Conservation (phyloP, 495 filamentous ascomycete species). For the Cairneyella variabilis region DNA sequence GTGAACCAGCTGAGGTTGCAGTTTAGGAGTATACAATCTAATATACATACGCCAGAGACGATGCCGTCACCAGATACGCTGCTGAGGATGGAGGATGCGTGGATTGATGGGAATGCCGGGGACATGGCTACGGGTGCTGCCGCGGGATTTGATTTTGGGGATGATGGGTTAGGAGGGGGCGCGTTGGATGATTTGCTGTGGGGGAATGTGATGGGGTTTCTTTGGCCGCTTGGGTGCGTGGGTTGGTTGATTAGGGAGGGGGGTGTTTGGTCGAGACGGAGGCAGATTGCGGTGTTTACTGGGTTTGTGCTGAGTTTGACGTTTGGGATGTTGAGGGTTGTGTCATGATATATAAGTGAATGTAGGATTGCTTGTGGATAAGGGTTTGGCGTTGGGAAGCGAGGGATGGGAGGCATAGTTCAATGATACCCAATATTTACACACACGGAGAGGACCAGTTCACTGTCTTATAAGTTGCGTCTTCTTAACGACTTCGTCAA, state of each 20-base stretch:
- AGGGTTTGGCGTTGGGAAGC: not conserved
- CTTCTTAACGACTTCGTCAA: too few relatives aligned
- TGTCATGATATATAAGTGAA: slow-evolving; percentile 15
- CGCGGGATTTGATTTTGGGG: slow-evolving; percentile 29
- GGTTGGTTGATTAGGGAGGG: slow-evolving; percentile 85
- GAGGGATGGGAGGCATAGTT: not conserved
- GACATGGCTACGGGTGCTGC: slow-evolving; percentile 18
- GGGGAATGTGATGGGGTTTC: slow-evolving; percentile 86
- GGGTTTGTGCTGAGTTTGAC: slow-evolving; percentile 72
- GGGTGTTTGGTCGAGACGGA: slow-evolving; percentile 78
- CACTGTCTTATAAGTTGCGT: too few relatives aligned
- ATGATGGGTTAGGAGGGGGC: slow-evolving; percentile 29
- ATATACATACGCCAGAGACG: slow-evolving; percentile 76
- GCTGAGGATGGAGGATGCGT: slow-evolving; percentile 76
- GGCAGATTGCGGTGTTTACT: slow-evolving; percentile 77
- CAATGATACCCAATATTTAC: slow-evolving; percentile 1
- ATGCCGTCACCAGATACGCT: slow-evolving; percentile 62
- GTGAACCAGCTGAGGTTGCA: slow-evolving; percentile 78
- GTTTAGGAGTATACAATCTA: slow-evolving; percentile 74
- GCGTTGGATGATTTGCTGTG: slow-evolving; percentile 79
- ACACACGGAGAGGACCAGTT: too few relatives aligned
- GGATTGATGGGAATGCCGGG: slow-evolving; percentile 73
- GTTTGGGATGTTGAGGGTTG: slow-evolving; percentile 53
- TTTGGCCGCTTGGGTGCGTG: slow-evolving; percentile 85
- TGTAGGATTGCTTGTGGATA: too few relatives aligned